A percentile compares a stretch with the other conserved stretches of the same genome.
phyloP scores from a whole-genome alignment of 768 basidiomycete genomes.

The Nidularia pulvinata region DNA sequence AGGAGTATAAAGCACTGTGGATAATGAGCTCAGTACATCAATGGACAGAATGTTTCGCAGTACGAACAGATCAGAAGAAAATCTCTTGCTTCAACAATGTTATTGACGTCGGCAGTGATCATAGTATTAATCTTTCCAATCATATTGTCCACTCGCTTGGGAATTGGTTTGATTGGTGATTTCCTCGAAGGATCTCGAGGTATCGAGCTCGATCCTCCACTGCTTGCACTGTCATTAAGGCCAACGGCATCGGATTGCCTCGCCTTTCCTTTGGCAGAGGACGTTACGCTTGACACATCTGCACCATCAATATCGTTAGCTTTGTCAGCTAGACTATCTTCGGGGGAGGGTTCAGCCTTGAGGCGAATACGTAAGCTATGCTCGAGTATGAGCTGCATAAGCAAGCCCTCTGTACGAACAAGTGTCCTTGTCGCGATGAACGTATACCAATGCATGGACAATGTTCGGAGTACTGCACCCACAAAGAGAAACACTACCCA shows the following conservation, averaged over 20 bases:
- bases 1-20: slow-evolving; percentile 32
- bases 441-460: slow-evolving; percentile 26
- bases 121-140: slow-evolving; percentile 76
- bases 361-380: slow-evolving; percentile 57
- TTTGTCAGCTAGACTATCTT: neutral
- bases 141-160: slow-evolving; percentile 34
- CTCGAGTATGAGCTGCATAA: slow-evolving; percentile 37
- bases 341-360: slow-evolving; percentile 33
- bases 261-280: too few relatives aligned
- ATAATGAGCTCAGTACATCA: neutral
- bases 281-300: too few relatives aligned
- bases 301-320: neutral
- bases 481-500: slow-evolving; percentile 10
- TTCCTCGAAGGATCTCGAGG: too few relatives aligned
- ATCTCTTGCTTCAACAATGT: slow-evolving; percentile 23
- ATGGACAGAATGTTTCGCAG: neutral
- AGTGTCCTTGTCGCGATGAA: slow-evolving; percentile 43
- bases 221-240: too few relatives aligned
- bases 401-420: slow-evolving; percentile 44
- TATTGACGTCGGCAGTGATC: slow-evolving; percentile 55
- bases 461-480: slow-evolving; percentile 1
- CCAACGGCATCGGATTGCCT: too few relatives aligned
- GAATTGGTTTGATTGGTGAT: too few relatives aligned
- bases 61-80: slow-evolving; percentile 9
- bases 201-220: neutral